These are phyloP conservation scores for Cyberlindnera mycetangii DNA, from an alignment of 805 yeast species.

Conservation along the genomic window DNA sequence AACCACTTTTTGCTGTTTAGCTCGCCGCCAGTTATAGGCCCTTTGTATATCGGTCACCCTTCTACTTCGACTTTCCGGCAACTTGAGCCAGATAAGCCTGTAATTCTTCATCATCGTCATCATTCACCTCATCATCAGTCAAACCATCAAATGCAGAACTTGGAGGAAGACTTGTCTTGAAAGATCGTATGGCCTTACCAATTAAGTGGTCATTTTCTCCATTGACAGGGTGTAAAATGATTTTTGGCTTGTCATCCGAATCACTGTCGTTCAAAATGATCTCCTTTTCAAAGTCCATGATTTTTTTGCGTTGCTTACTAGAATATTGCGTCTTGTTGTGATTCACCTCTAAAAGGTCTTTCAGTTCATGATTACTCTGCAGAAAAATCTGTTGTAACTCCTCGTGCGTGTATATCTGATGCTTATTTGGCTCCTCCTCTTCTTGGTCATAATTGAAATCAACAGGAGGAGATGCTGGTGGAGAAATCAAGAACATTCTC, in stretches of 20 bases:
- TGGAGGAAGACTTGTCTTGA: conserved; percentile 37
- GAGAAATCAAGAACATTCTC: conserved; percentile 37
- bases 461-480: conserved; percentile 42
- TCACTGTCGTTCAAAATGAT: conserved; percentile 25
- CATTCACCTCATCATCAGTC: conserved; percentile 12
- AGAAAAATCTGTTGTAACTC: conserved; percentile 24
- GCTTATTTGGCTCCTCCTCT: conserved; percentile 36
- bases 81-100: conserved; percentile 6
- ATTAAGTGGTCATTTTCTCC: conserved; percentile 28
- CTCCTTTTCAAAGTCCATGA: conserved; percentile 19
- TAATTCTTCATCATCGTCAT: conserved; percentile 11
- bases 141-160: conserved; percentile 36
- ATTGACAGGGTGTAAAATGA: conserved; percentile 24
- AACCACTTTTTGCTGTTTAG: no score
- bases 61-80: background rate
- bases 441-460: conserved; percentile 36
- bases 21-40: no score
- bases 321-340: conserved; percentile 14
- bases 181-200: conserved; percentile 23
- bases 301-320: conserved; percentile 1
- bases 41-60: no score
- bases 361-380: conserved; percentile 20
- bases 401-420: conserved; percentile 28
- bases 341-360: conserved; percentile 14
- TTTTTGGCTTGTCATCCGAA: conserved; percentile 20